Base-by-base conservation (phyloP, 257 asterid genomes). In the Eustoma russellianum region DNA sequence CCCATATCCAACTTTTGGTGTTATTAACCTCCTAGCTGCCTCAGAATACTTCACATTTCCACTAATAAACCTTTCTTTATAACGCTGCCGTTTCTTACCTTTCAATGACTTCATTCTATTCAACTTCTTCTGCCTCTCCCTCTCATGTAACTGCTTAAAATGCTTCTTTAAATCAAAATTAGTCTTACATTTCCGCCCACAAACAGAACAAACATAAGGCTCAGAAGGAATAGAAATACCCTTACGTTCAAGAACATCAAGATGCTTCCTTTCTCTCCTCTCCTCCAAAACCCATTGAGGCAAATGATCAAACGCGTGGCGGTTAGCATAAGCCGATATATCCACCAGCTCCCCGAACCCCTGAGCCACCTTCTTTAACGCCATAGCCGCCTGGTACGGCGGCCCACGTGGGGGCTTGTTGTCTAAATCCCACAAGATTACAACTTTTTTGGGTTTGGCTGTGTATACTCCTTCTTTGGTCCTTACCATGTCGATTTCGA, bases 361-460 rank as follows among this genome's bases (percentile, higher is more conserved):
- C 78, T 78, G 78, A 6, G 94, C 96, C 49, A 90, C 55, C 24
- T 60, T 63, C 68, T 81, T 83, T 3, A 86, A 74, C 2, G 93
- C 83, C 52, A 73, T 8, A 17, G 98, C 96, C 14, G 96, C 96
- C 71, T 76, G 77, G 77, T 75, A 85, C 52, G 97, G 97, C 61
- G 94, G 92, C 3, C 93, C 93, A 0, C 93, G 84, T 47, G 98
- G 96, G 60, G 98, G 96, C 72, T 90, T 90, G 84, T 90, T 90
- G 76, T 90, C 98, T 17, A 86, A 54, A 61, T 90, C 98, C 98
- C 98, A 90, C 14, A 90, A 57, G 49, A 90, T 70, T 7, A 78
- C 96, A 18, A 86, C 98, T 71, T 83, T 83, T 64, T 85, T 79
- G 16, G 89, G 71, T 60, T 81, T 89, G 0, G 89, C 81, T 0